Base-by-base conservation (phyloP, 441 rosid species). In the Breynia disticha region DNA sequence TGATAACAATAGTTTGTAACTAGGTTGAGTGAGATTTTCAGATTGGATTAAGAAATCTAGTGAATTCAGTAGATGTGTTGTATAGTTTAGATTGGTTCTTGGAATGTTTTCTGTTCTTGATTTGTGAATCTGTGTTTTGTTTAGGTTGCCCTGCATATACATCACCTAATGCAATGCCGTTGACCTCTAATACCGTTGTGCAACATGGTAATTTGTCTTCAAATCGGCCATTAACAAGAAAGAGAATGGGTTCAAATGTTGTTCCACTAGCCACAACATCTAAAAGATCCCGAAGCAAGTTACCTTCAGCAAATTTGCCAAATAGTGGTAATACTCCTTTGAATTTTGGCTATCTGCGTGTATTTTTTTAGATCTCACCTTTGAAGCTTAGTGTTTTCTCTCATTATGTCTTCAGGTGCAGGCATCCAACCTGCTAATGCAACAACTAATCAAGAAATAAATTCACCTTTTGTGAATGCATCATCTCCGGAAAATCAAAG, bases 251-350 rank as follows among this genome's bases (percentile, higher is more conserved):
- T 48, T 61, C 54, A 45, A 76, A 55, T 18, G 49, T 22, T 59
- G 68, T 60, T 15, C 1, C 16, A 2, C 80, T 72, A 65, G 74
- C 72, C 17, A 70, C 78, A n/a, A 65, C 59, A 46, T 62, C 65
- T 54, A 88, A 79, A 81, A 86, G 62, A 70, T 56, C 76, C 19
- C 76, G 88, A 17, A 56, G 35, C 50, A 68, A 64, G 67, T 52
- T 63, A 21, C 54, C 77, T 44, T 48, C 60, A 20, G 57, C 32
- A 63, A 70, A 54, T 20, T 53, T 64, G 44, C 53, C 69, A 18
- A 66, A 21, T 58, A 65, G 57, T 59, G 79, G 95, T 86, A 66
- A 49, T 54, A 13, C 56, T 56, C 19, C 50, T 21, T 53, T 41
- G 18, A 49, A 42, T 28, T 56, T 50, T 4, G 12, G 16, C 42